Base-by-base conservation (phyloP, 306 rosid species). In the Inga leiocalycina region DNA sequence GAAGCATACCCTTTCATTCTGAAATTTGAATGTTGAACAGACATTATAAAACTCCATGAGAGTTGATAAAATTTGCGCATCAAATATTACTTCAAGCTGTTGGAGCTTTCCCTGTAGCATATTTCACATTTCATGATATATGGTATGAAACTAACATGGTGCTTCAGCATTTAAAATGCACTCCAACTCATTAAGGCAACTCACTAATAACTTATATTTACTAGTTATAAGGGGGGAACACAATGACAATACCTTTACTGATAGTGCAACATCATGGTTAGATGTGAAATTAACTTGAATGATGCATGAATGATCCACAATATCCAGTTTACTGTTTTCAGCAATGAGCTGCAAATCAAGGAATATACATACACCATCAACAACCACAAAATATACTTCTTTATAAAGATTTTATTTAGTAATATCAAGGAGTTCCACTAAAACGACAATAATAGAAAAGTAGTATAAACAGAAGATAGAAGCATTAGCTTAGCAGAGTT, bases 1-100 rank as follows among this genome's bases (percentile, higher is more conserved):
- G 17, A 73, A 48, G 43, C 91, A 80, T 92, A 95, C 99, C 94
- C 97, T 90, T 81, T 87, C 85, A 77, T 92, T 89, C 37, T 89
- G 94, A 95, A 86, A 89, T 77, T 90, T 87, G 76, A 84, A 87
- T 32, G 96, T 86, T 79, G 86, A 89, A 27, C 91, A 82, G 39
- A 78, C 95, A 81, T 77, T 91, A 88, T 75, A 83, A 86, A 93
- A 89, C 66, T 86, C 92, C 78, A 84, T 57, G 49, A 92, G 52
- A 80, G 79, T 85, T 45, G 76, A 49, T 68, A 91, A 83, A 80
- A 84, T 70, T 52, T 88, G 84, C 4, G 77, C 86, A 88, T 95
- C 96, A 76, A 79, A 85, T 71, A 87, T 90, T 85, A 92, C 91
- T 82, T 90, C 91, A 79, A 95, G 76, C 59, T 89, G 92, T 65